phyloP scores from a whole-genome alignment of 2,329 filamentous ascomycete species.

The Camptophora hylomeconis region DNA sequence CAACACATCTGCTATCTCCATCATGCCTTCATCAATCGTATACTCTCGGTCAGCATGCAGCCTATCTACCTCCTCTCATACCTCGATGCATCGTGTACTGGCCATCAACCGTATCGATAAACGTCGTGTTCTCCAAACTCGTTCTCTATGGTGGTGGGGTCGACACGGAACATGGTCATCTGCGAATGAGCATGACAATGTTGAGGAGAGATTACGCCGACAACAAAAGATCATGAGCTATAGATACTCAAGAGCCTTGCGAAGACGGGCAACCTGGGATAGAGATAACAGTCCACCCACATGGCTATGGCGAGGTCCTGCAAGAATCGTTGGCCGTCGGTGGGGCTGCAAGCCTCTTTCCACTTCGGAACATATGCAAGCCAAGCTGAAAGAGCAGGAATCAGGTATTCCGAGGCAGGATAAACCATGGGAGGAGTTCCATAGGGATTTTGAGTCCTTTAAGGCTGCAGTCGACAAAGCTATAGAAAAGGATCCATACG shows the following conservation, averaged over 20 bases:
- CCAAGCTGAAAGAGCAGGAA: conserved; percentile 5
- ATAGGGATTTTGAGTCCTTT: conserved; percentile 24
- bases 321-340: background rate
- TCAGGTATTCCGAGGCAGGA: conserved; percentile 1
- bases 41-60: conserved; percentile 1
- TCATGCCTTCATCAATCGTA: background rate
- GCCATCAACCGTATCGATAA: background rate
- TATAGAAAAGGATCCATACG: conserved; percentile 27
- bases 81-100: conserved; percentile 3
- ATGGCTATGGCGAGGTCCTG: conserved; percentile 5
- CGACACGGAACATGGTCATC: conserved; percentile 6
- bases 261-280: conserved; percentile 15
- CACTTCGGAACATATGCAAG: conserved; percentile 4
- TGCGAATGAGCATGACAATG: conserved; percentile 8
- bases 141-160: conserved; percentile 17
- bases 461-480: conserved; percentile 22
- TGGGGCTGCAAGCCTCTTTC: conserved; percentile 6
- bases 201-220: conserved; percentile 12
- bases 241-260: conserved; percentile 14
- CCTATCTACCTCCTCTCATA: conserved; percentile 1
- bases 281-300: conserved; percentile 7
- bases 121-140: conserved; percentile 6
- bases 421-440: conserved; percentile 2
- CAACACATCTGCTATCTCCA: background rate
- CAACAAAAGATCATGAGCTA: conserved; percentile 15